These are phyloP conservation scores for Cardiospermum halicacabum DNA, from an alignment of 345 rosid genomes.

Conservation along the genomic window DNA sequence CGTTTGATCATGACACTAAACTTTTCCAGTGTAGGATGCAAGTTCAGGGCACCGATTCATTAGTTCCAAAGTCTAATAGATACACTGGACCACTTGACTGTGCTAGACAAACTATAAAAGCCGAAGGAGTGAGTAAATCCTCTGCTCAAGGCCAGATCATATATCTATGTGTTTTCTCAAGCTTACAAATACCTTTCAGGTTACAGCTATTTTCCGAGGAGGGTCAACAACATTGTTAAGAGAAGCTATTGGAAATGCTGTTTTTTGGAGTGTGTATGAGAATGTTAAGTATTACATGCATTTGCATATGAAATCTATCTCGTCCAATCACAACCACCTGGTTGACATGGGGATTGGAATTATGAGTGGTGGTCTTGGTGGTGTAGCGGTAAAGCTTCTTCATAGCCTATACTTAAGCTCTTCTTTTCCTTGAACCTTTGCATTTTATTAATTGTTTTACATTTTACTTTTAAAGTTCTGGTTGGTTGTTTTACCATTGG, in stretches of 20 bases:
- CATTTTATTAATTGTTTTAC: conserved; percentile 3
- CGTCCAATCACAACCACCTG: conserved; percentile 44
- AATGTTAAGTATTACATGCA: conserved; percentile 67
- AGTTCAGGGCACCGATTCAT: conserved; percentile 81
- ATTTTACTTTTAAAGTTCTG: conserved; percentile 49
- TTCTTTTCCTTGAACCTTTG: conserved; percentile 5
- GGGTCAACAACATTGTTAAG: conserved; percentile 76
- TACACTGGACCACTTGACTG: conserved; percentile 79
- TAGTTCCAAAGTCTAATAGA: conserved; percentile 58
- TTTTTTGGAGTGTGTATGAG: conserved; percentile 78
- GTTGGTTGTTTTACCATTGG: conserved; percentile 77
- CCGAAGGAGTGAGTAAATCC: conserved; percentile 73
- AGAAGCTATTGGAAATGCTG: conserved; percentile 77
- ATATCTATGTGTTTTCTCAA: not conserved
- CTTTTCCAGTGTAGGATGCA: conserved; percentile 95
- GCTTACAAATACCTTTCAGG: conserved; percentile 57
- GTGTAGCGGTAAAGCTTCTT: conserved; percentile 76
- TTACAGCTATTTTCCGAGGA: conserved; percentile 82
- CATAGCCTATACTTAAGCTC: not conserved
- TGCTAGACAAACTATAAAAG: conserved; percentile 64
- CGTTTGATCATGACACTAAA: conserved; percentile 32
- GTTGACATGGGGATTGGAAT: conserved; percentile 84
- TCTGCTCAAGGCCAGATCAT: conserved; percentile 13
- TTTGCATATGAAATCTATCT: conserved; percentile 37
- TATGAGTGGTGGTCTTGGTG: conserved; percentile 82